phyloP scores from a whole-genome alignment of 495 filamentous ascomycete species.

The Daldinia bambusicola region DNA sequence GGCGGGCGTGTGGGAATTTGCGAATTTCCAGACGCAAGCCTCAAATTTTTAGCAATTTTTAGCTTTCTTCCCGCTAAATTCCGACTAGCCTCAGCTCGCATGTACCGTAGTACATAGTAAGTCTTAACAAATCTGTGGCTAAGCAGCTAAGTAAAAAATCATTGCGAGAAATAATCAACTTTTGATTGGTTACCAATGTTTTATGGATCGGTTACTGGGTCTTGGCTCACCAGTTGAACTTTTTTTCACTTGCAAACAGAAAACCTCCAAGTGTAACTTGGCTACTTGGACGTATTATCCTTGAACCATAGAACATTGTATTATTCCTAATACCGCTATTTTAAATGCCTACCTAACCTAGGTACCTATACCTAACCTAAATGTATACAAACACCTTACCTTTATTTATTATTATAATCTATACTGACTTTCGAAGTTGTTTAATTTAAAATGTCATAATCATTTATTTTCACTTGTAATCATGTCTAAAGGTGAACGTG shows the following conservation, averaged over 20 bases:
- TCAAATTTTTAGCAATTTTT: not conserved
- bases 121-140: conserved; percentile 32
- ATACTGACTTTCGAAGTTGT: not conserved
- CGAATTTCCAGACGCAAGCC: conserved; percentile 16
- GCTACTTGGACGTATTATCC: not conserved
- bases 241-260: not conserved
- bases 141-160: not conserved
- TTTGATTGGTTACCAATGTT: conserved; percentile 40
- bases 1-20: conserved; percentile 8
- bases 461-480: not conserved
- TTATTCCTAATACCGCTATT: conserved; percentile 3
- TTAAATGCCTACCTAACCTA: not conserved
- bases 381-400: not conserved
- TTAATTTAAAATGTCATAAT: conserved; percentile 27
- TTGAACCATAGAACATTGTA: not conserved
- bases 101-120: too few species aligned
- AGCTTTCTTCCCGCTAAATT: conserved; percentile 19
- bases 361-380: too few species aligned
- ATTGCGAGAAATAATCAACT: conserved; percentile 38
- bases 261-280: not conserved
- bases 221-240: conserved; percentile 2
- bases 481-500: conserved; percentile 21
- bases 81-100: conserved; percentile 7
- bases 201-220: conserved; percentile 5
- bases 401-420: not conserved